Evolutionary conservation across 2,329 filamentous ascomycete genomes (phyloP), one percentile per base, ranked within the genome.

Genomic region (Paecilomyces fulvus): DNA sequence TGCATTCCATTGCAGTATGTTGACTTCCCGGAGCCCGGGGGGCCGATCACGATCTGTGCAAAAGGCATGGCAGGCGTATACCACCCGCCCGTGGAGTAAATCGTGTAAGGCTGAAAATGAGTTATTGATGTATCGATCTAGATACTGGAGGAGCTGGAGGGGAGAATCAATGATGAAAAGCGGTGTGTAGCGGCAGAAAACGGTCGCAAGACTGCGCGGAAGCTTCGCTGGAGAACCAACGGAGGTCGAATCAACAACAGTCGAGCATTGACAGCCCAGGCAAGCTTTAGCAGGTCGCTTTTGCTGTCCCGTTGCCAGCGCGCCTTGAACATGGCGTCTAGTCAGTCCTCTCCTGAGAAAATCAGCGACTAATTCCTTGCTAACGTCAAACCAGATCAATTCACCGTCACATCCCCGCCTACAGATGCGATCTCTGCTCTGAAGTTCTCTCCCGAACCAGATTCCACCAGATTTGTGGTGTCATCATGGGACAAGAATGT

Each of bases 1-100:
- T 96, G 90, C 89, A 99, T 96, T 70, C 94, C 94, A 84, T 97
- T 90, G 79, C 92, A 97, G 72, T 96, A 96, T 7, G 94, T 99
- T 62, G 91, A 96, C 77, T 99, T 99, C 59, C 94, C 94, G 30
- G 91, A 86, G 66, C 94, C 94, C 6, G 94, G 94, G 63, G 92
- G 92, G n/a, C 94, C 94, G 65, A 96, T 85, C 37, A 96, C 85
- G 49, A 96, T 85, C 76, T 95, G 89, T n/a, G 78, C 80, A 58
- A 83, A 83, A 5, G 80, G 80, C 80, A 83, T 82, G 50, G 49
- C 66, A 53, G 50, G 31, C 23, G 14, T 52, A 20, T 23, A 52
- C 43, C 46, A 50, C 46, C 43, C 7, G 30, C n/a, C 17, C 21
- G 33, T 12, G 17, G 30, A 11, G 52, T 53, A 14, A 53, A 12